Percentiles rank a stretch among this genome's conserved stretches.
These are phyloP conservation scores for Cadophora sp. DNA, from an alignment of 2,329 filamentous ascomycete species.

Conservation along the genomic window DNA sequence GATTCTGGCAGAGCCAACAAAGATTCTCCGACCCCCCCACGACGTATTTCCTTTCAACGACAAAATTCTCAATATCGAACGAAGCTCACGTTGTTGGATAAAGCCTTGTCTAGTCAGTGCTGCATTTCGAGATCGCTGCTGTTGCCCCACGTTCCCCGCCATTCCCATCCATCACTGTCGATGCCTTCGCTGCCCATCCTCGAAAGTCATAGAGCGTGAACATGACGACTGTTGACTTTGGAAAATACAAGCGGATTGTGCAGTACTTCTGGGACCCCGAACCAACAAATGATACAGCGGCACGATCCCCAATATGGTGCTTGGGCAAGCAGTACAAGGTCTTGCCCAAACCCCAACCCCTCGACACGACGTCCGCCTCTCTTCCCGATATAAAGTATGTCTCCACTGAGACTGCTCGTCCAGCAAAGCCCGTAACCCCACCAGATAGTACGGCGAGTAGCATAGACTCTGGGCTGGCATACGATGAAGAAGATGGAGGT, in stretches of 20 bases:
- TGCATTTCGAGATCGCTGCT: background rate
- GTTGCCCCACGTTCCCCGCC: slow-evolving; percentile 32
- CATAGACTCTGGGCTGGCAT: slow-evolving; percentile 38
- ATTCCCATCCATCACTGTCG: slow-evolving; percentile 10
- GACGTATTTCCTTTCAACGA: background rate
- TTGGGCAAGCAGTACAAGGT: slow-evolving; percentile 65
- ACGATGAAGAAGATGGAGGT: slow-evolving; percentile 38
- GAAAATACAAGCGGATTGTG: slow-evolving; percentile 81
- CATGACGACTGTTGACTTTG: slow-evolving; percentile 74
- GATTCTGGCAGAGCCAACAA: background rate
- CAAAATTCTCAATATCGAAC: background rate
- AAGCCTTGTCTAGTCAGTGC: background rate
- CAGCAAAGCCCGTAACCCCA: slow-evolving; percentile 37
- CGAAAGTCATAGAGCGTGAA: slow-evolving; percentile 4
- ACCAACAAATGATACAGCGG: slow-evolving; percentile 76
- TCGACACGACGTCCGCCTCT: slow-evolving; percentile 25
- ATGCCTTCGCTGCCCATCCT: slow-evolving; percentile 10
- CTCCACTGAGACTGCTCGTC: slow-evolving; percentile 16
- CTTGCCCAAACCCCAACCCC: slow-evolving; percentile 20
- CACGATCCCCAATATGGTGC: slow-evolving; percentile 82
- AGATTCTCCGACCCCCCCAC: background rate
- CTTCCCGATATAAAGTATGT: slow-evolving; percentile 26
- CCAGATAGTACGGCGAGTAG: slow-evolving; percentile 43
- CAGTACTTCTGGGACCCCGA: slow-evolving; percentile 93
- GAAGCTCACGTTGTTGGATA: background rate